A percentile compares a stretch with the other conserved stretches of the same genome.
These are phyloP conservation scores for Calocera viscosa DNA, from an alignment of 768 basidiomycete genomes.

Conservation along the genomic window DNA sequence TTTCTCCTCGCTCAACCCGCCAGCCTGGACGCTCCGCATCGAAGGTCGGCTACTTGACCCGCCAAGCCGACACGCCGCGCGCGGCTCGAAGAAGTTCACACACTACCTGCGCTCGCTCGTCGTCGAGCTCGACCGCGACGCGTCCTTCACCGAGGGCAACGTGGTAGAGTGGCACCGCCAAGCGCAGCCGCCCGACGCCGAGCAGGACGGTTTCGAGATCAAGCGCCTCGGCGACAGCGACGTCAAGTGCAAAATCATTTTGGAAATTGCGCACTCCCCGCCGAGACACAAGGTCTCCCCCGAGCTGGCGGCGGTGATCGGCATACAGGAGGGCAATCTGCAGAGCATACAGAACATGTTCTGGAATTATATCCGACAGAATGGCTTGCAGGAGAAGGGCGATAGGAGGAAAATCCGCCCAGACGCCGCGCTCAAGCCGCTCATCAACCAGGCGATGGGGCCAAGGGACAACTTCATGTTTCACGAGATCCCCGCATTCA, in stretches of 20 bases:
- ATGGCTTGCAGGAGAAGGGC: slow-evolving; percentile 70
- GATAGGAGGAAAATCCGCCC: slow-evolving; percentile 58
- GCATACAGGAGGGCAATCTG: slow-evolving; percentile 74
- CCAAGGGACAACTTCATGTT: slow-evolving; percentile 53
- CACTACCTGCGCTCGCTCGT: slow-evolving; percentile 72
- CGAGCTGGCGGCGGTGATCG: slow-evolving; percentile 51
- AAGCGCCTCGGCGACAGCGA: slow-evolving; percentile 66
- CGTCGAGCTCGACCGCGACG: slow-evolving; percentile 78
- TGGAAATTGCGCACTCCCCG: slow-evolving; percentile 76
- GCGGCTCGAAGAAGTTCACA: slow-evolving; percentile 52
- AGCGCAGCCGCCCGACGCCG: slow-evolving; percentile 29
- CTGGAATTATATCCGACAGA: slow-evolving; percentile 86
- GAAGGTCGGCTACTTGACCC: slow-evolving; percentile 69
- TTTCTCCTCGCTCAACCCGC: slow-evolving; percentile 39
- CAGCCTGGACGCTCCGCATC: slow-evolving; percentile 76
- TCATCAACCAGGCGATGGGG: slow-evolving; percentile 13
- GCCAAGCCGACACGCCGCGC: slow-evolving; percentile 51
- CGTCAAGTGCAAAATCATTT: slow-evolving; percentile 67
- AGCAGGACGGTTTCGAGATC: slow-evolving; percentile 75
- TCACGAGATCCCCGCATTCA: slow-evolving; percentile 69
- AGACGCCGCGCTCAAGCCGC: slow-evolving; percentile 44
- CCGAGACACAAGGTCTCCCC: slow-evolving; percentile 71
- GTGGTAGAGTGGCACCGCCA: slow-evolving; percentile 53
- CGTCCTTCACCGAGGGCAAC: slow-evolving; percentile 65
- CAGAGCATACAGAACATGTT: slow-evolving; percentile 66